phyloP scores from a whole-genome alignment of 1,284 basidiomycete genomes.

The Tilletia caries region DNA sequence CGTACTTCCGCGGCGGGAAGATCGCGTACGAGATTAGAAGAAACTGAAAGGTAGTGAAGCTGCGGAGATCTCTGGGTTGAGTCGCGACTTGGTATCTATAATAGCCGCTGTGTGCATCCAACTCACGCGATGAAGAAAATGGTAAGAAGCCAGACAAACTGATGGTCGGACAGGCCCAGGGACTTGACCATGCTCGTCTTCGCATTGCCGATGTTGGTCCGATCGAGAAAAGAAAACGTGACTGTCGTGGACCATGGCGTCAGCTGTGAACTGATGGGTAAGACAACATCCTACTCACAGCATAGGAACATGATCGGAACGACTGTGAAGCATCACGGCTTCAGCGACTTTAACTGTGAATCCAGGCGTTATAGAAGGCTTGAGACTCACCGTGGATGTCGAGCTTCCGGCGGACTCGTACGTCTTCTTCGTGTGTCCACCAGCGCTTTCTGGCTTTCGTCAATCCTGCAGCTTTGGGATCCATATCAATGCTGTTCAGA shows the following conservation, averaged over 20 bases:
- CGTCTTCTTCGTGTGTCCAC: not conserved
- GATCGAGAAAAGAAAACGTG: slow-evolving; percentile 33
- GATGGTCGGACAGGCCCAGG: slow-evolving; percentile 29
- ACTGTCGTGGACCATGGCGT: slow-evolving; percentile 20
- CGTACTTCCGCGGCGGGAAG: slow-evolving; percentile 35
- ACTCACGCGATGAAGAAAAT: slow-evolving; percentile 33
- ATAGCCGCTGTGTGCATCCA: not conserved
- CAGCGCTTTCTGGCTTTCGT: not conserved
- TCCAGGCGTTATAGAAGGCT: too few species aligned
- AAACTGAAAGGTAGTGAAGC: slow-evolving; percentile 30
- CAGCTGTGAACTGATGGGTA: not conserved
- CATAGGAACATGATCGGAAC: slow-evolving; percentile 19
- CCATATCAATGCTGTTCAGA: too few species aligned
- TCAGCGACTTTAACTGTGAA: too few species aligned
- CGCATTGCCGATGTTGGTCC: slow-evolving; percentile 39
- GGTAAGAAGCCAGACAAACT: slow-evolving; percentile 47
- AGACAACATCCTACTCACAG: not conserved
- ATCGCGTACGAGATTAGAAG: slow-evolving; percentile 42
- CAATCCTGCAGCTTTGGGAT: too few species aligned
- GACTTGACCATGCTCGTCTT: slow-evolving; percentile 33
- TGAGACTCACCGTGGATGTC: too few species aligned
- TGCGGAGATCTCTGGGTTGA: not conserved
- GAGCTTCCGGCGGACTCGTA: not conserved
- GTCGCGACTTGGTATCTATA: not conserved
- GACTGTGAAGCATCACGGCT: too few species aligned